phyloP scores from a whole-genome alignment of 345 rosid genomes.

The Eucalyptus marginata region DNA sequence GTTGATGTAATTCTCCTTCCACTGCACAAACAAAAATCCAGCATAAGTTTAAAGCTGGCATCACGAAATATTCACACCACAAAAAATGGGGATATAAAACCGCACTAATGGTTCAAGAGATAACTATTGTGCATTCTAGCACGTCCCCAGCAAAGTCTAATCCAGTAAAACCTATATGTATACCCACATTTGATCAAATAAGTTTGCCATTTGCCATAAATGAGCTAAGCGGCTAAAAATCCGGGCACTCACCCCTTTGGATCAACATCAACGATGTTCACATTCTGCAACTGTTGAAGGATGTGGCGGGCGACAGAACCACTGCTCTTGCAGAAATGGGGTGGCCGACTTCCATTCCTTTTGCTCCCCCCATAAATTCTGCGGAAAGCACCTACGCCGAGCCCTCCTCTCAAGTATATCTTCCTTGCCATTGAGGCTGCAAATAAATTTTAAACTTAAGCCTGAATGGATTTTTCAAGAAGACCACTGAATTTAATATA shows the following conservation, averaged over 20 bases:
- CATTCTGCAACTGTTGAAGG: slow-evolving; percentile 63
- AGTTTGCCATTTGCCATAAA: background rate
- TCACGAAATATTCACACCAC: background rate
- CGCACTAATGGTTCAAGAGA: background rate
- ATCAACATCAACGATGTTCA: slow-evolving; percentile 59
- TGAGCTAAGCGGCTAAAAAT: background rate
- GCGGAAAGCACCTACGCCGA: slow-evolving; percentile 80
- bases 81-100: background rate
- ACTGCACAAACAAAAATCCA: slow-evolving; percentile 11
- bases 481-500: background rate
- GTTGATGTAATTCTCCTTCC: slow-evolving; percentile 83
- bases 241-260: slow-evolving; percentile 37
- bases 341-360: slow-evolving; percentile 81
- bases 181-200: background rate
- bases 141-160: background rate
- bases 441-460: background rate
- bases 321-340: slow-evolving; percentile 83
- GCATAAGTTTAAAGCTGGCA: background rate
- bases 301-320: slow-evolving; percentile 83
- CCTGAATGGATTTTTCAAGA: background rate
- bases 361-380: slow-evolving; percentile 86
- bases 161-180: background rate
- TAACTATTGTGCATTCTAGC: background rate
- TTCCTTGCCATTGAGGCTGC: slow-evolving; percentile 93
- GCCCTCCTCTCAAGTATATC: slow-evolving; percentile 78